Evolutionary conservation across 148 eudicot species (phyloP), one percentile per base, ranked within the genome.

Genomic region (Arctostaphylos glauca): DNA sequence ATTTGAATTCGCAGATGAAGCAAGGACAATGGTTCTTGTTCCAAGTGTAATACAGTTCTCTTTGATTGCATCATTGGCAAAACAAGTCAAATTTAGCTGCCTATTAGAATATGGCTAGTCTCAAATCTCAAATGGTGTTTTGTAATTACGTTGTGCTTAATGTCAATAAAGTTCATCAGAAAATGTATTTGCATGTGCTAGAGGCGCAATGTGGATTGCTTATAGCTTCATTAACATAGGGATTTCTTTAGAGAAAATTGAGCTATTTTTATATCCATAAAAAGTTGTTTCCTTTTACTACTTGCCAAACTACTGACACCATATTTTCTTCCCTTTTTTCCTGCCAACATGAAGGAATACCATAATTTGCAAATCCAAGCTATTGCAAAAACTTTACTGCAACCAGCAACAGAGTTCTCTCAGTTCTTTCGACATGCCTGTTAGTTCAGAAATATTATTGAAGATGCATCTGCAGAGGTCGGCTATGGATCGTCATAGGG

Each of bases 401-500:
- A 90, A 93, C 83, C 88, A 87, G 72, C 85, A 85, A 46, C 80
- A 53, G 68, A 72, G 48, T 48, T 78, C 83, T 78, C 76, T 77
- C 70, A 74, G 74, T 54, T 72, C 74, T 71, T 81, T 87, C 56
- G 86, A 77, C 77, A 68, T 77, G 12, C 54, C 86, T 68, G 16
- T 64, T 73, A 83, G 46, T 78, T 81, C 88, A 48, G 88, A 80
- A 54, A 82, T 79, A 76, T 81, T 86, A 52, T 81, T 91, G 83
- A 90, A 58, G 68, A 74, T 76, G 16, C 83, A 85, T 31, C 81
- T 92, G 83, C 89, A 89, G 89, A 90, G 91, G 89, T 70, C 89
- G 5, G 98, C 98, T 19, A 85, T 90, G 87, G 84, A 76, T 52
- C 85, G 77, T 54, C 96, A 95, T 62, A 88, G 88, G 70, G 86